Base-by-base conservation (phyloP, 2,329 filamentous ascomycete genomes). In the Penicillium sp. region DNA sequence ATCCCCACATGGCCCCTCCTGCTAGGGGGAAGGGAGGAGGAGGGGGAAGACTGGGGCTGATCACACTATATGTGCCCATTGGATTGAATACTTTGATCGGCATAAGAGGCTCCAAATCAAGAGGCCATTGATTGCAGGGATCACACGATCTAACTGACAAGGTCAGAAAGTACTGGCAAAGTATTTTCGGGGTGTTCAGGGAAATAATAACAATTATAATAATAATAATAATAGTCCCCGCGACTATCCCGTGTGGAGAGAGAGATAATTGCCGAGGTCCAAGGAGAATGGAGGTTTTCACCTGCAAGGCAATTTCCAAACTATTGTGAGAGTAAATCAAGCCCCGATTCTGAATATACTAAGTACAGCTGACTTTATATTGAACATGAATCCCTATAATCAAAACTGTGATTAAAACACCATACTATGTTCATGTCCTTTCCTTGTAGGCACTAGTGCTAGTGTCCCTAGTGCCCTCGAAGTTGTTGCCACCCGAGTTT, bases 1-100 rank as follows among this genome's bases (percentile, higher is more conserved):
- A 45, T 43, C 54, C 33, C 53, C 53, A 55, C 51, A 54, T 48
- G 23, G 41, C 42, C 42, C 51, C 37, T 40, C 19, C 31, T 19
- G 15, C 9, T n/a, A 25, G 13, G 25, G 13, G 13, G 21, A 23
- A 12, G 33, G 19, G 31, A 9, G 53, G 7, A 4, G 6, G 35
- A 17, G 19, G 25, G 47, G 31, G 47, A 9, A 17, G 6, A 35
- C 23, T 45, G 48, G 31, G 29, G 31, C 25, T 21, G 5, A 54
- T 33, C 19, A 21, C 15, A 13, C 25, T 40, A 2, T 42, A 6
- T 41, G 19, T 19, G 13, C 37, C 27, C 25, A 33, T 47, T 47
- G 23, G 43, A 13, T 29, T 21, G 3, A 10, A 38, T 21, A 15
- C 6, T 35, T 33, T 9, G 19, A 35, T 42, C 15, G 19, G 8